Evolutionary conservation across 2,329 filamentous ascomycete genomes (phyloP), one percentile per base, ranked within the genome.

Genomic region (Diaporthe sp.): DNA sequence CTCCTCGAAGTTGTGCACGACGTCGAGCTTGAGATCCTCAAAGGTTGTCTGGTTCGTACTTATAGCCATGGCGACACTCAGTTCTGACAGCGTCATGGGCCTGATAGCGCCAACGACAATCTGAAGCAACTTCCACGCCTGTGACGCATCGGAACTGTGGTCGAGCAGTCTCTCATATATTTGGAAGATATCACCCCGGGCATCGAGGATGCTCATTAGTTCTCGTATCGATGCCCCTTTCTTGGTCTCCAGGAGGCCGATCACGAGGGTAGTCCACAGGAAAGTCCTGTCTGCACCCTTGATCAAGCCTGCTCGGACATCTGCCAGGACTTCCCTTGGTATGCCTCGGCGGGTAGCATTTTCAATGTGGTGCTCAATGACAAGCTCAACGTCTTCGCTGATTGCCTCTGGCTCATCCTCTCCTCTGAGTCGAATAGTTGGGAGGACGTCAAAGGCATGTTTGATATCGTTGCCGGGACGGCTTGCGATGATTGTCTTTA

Each of bases 201-300:
- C 78, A 2, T 71, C 68, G 19, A 79, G 57, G 15, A 80, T 75
- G 2, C 74, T 57, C 3, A 78, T 73, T 1, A 78, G 73, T 61
- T 77, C 78, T 13, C 73, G 71, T 5, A 70, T 61, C 1, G 76
- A 78, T 6, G 77, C 78, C 0, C 78, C 78, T 7, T 71, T 72
- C 25, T 75, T 73, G 6, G 60, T 60, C 12, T 78, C 61, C 25
- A 80, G 44, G 0, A 80, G 72, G 7, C 76, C 37, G 25, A 79
- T 73, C 15, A 80, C 76, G 5, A 79, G 74, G 5, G 79, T 77
- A 2, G 77, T 75, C 79, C 79, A 80, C 22, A 80, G 72, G 42
- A 80, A 79, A 9, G 77, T 80, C 34, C 79, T 57, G 49, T 79
- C 79, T 3, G 78, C 79, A 10, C 76, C 61, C 25, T 46, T 42